Evolutionary conservation across 192 early-diverging fungal genomes (phyloP).

Genomic region (Entophlyctis luteolus): DNA sequence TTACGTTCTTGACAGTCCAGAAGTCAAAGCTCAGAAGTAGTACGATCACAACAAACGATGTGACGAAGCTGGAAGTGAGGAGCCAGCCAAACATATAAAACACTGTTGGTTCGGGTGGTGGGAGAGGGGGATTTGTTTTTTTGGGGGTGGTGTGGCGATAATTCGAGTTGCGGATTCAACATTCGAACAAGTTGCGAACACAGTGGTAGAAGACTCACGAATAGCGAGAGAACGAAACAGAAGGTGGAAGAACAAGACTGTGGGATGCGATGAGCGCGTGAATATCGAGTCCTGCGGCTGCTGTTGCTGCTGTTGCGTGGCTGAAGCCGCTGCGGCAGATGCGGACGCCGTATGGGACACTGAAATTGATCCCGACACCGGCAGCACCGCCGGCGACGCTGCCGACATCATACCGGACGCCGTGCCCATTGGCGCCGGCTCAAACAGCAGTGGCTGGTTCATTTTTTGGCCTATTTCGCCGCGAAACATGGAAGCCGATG

Average conservation of each 20-base stretch:
- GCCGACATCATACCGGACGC: not conserved
- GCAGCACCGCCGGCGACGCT: not conserved
- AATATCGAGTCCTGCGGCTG: conserved; percentile 19
- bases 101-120: too few relatives aligned
- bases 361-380: not conserved
- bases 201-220: not conserved
- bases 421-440: conserved; percentile 1
- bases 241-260: conserved; percentile 85
- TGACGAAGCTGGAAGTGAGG: conserved; percentile 79
- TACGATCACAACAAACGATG: conserved; percentile 87
- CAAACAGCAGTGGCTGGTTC: conserved; percentile 1
- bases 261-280: conserved; percentile 59
- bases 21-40: conserved; percentile 94
- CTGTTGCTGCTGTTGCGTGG: not conserved
- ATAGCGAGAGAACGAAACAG: conserved; percentile 82
- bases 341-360: too few relatives aligned
- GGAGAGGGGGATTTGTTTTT: too few relatives aligned
- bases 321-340: not conserved
- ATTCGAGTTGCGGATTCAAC: not conserved
- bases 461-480: not conserved
- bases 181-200: not conserved
- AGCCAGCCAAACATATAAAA: conserved; percentile 83
- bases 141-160: not conserved
- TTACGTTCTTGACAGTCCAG: conserved; percentile 99
- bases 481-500: not conserved